Conservation (phyloP, 441 rosid genomes). For the Pelargonium australe region DNA sequence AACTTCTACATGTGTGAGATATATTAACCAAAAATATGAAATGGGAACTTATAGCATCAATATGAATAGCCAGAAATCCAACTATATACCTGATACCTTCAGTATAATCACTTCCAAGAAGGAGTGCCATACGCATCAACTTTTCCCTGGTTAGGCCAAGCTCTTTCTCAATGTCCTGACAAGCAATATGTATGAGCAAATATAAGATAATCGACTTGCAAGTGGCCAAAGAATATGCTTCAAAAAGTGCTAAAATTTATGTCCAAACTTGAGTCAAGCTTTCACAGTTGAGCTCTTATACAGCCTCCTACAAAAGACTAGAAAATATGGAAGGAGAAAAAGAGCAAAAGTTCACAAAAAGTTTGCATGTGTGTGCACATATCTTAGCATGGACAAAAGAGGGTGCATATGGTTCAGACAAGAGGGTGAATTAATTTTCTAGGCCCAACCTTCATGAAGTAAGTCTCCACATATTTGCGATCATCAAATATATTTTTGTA, state of each 20-base stretch:
- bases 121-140: slow-evolving; percentile 82
- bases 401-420: background rate
- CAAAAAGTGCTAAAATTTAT: background rate
- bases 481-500: slow-evolving; percentile 97
- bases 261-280: background rate
- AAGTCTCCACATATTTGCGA: slow-evolving; percentile 95
- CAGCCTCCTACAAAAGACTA: slow-evolving; percentile 3
- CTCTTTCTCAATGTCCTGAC: slow-evolving; percentile 85
- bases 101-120: slow-evolving; percentile 97
- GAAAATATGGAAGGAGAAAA: background rate
- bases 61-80: background rate
- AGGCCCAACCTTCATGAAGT: slow-evolving; percentile 69
- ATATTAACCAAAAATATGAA: background rate
- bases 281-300: background rate
- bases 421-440: slow-evolving; percentile 1
- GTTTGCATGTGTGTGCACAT: slow-evolving; percentile 1
- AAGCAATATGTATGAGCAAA: slow-evolving; percentile 14
- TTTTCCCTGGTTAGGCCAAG: slow-evolving; percentile 83
- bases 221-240: background rate
- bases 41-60: background rate
- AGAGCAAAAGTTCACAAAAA: background rate
- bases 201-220: slow-evolving; percentile 9
- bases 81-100: slow-evolving; percentile 82
- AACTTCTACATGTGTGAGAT: slow-evolving; percentile 3
- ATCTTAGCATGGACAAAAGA: slow-evolving; percentile 1